phyloP scores from a whole-genome alignment of 202 grass and related monocot genomes.

The Elaeis oleifera region DNA sequence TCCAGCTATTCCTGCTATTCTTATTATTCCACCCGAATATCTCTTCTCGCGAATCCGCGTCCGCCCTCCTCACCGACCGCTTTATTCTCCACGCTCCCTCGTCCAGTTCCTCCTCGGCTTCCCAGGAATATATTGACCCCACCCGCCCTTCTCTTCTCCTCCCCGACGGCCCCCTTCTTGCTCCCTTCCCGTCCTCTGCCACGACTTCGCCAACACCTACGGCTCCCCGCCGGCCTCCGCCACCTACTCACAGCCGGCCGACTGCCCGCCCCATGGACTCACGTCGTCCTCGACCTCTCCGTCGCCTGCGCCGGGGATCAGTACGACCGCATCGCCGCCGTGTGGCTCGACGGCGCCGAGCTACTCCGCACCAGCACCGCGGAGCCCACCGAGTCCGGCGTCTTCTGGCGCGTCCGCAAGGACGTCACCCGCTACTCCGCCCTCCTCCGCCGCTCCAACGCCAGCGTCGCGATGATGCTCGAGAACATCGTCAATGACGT shows the following conservation, averaged over 20 bases:
- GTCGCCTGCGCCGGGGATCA: slow-evolving; percentile 58
- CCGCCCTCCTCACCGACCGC: not conserved
- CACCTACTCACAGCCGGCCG: slow-evolving; percentile 38
- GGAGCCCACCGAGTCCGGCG: slow-evolving; percentile 51
- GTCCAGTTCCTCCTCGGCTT: not conserved
- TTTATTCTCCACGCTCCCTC: slow-evolving; percentile 4
- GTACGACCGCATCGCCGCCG: slow-evolving; percentile 79
- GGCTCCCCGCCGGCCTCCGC: slow-evolving; percentile 39
- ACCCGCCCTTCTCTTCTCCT: slow-evolving; percentile 32
- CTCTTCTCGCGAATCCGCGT: not conserved
- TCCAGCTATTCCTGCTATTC: no score
- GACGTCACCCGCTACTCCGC: slow-evolving; percentile 63
- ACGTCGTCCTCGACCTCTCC: slow-evolving; percentile 69
- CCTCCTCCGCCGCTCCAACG: slow-evolving; percentile 39
- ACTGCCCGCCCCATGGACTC: slow-evolving; percentile 55
- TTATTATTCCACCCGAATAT: no score
- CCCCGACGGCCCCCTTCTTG: slow-evolving; percentile 18
- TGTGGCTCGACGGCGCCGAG: slow-evolving; percentile 80
- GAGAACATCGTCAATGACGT: slow-evolving; percentile 82
- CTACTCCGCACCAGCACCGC: slow-evolving; percentile 87
- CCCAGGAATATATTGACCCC: slow-evolving; percentile 60
- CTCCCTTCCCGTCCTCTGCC: slow-evolving; percentile 52
- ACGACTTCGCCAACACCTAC: slow-evolving; percentile 79
- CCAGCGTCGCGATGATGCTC: slow-evolving; percentile 65
- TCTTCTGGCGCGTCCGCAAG: slow-evolving; percentile 66